These are phyloP conservation scores for Ilex aquifolium DNA, from an alignment of 257 asterid species.

Conservation along the genomic window DNA sequence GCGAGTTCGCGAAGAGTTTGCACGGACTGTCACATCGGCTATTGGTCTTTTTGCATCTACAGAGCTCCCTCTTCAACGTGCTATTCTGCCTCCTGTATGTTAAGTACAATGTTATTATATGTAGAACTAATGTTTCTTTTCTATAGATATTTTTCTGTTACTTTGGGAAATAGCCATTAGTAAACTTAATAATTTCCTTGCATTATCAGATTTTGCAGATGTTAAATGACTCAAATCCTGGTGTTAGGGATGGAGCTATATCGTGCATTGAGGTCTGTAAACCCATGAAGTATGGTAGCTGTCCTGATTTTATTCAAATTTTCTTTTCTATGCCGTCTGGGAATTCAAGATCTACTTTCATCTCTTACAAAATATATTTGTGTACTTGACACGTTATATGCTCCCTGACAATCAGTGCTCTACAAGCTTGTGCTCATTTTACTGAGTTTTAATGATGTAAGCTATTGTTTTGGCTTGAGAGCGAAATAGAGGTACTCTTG, in stretches of 20 bases:
- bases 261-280: conserved; percentile 80
- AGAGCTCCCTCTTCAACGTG: conserved; percentile 97
- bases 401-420: too few species aligned
- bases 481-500: too few species aligned
- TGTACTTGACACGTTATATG: too few species aligned
- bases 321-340: not conserved
- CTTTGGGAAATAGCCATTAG: not conserved
- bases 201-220: conserved; percentile 76
- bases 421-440: too few species aligned
- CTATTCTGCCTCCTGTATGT: conserved; percentile 96
- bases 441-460: too few species aligned
- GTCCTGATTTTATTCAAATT: not conserved
- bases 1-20: conserved; percentile 97
- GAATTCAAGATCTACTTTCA: too few species aligned
- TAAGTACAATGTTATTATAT: not conserved
- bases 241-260: conserved; percentile 88
- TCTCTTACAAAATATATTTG: too few species aligned
- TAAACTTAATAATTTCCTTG: conserved; percentile 4
- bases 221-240: conserved; percentile 82
- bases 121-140: not conserved
- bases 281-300: not conserved
- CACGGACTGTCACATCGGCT: conserved; percentile 91
- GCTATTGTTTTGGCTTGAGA: too few species aligned
- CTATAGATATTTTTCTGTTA: not conserved
- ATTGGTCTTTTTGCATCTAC: conserved; percentile 87